Percentiles rank a stretch among this genome's conserved stretches.
Conservation (phyloP, 192 early-diverging fungal genomes). For the Neocallimastix lanati region DNA sequence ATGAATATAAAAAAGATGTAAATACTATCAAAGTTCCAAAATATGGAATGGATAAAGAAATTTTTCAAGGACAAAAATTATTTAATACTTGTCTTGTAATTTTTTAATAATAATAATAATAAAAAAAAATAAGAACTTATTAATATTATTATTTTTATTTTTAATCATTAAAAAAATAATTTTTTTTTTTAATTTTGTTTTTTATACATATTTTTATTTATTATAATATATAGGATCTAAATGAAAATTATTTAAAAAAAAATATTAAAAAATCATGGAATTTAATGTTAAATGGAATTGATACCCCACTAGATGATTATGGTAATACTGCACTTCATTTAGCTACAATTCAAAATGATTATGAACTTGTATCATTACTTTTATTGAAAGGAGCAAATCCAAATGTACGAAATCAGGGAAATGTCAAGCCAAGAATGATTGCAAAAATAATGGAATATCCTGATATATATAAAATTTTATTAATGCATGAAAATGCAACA, state of each 20-base stretch:
- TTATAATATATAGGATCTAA: background rate
- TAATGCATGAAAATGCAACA: slow-evolving; percentile 7
- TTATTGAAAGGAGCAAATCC: slow-evolving; percentile 26
- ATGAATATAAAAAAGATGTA: too few relatives aligned
- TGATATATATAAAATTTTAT: slow-evolving; percentile 10
- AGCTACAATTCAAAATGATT: slow-evolving; percentile 17
- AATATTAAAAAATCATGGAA: background rate
- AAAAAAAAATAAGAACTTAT: too few relatives aligned
- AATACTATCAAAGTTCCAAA: too few relatives aligned
- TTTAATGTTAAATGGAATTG: background rate
- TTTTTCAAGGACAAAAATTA: too few relatives aligned
- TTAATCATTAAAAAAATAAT: too few relatives aligned
- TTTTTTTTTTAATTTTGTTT: too few relatives aligned
- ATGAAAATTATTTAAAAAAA: background rate
- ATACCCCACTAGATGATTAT: too few relatives aligned
- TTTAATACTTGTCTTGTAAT: too few relatives aligned
- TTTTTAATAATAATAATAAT: too few relatives aligned
- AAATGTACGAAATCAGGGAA: slow-evolving; percentile 14
- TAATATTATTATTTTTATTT: too few relatives aligned
- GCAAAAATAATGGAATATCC: slow-evolving; percentile 11
- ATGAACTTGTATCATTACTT: slow-evolving; percentile 8
- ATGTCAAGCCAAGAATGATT: slow-evolving; percentile 17
- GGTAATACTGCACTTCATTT: slow-evolving; percentile 24
- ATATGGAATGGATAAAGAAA: too few relatives aligned
- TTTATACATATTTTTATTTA: too few relatives aligned